Evolutionary conservation across 2,329 filamentous ascomycete genomes (phyloP).

Genomic region (Calonectria multiphialidica): DNA sequence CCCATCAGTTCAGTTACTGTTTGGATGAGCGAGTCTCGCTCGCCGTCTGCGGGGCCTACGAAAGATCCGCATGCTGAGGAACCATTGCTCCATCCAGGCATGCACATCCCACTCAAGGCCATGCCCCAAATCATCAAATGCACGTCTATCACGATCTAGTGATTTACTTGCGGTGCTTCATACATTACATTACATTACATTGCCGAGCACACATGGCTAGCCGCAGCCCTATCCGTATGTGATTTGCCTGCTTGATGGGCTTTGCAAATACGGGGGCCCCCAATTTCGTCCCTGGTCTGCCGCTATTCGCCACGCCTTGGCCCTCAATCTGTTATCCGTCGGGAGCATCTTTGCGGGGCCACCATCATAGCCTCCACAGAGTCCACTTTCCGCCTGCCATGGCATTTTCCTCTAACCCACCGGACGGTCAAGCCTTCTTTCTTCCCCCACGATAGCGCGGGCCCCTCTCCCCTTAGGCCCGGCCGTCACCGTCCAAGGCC

Average conservation of each 20-base stretch:
- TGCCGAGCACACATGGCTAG: slow-evolving; percentile 7
- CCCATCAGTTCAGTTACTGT: neutral
- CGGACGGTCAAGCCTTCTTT: neutral
- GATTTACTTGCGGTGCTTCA: neutral
- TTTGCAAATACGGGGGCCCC: neutral
- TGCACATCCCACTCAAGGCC: slow-evolving; percentile 1
- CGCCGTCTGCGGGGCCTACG: neutral
- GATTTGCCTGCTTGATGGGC: neutral
- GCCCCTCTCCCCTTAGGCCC: neutral
- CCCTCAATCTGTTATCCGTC: neutral
- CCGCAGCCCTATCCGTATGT: neutral
- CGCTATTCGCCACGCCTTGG: neutral
- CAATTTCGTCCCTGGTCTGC: neutral
- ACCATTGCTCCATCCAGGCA: neutral
- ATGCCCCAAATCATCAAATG: neutral
- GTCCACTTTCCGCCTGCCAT: slow-evolving; percentile 36
- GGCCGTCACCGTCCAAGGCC: neutral
- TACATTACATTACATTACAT: neutral
- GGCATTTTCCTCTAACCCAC: slow-evolving; percentile 19
- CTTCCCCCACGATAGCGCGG: neutral
- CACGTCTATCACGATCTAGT: slow-evolving; percentile 4
- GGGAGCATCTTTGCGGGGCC: slow-evolving; percentile 1
- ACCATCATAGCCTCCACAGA: slow-evolving; percentile 13
- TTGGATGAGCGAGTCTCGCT: neutral
- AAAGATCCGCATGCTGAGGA: neutral